Evolutionary conservation across 371 early-diverging fungal species (phyloP), one percentile per base, ranked within the genome.

Genomic region (Actinomortierella ambigua): DNA sequence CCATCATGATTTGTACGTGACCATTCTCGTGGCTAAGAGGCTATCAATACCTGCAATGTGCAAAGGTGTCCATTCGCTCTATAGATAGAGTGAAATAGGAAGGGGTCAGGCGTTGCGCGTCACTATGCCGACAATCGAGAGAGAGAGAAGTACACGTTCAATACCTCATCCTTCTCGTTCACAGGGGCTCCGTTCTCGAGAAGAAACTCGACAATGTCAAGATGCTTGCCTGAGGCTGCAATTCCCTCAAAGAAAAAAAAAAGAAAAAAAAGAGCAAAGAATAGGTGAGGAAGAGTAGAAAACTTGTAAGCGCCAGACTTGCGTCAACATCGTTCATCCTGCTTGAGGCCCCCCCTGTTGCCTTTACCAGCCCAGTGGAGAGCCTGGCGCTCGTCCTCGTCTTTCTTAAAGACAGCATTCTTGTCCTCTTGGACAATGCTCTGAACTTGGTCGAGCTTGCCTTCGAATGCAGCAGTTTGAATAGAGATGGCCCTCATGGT

Each of bases 211-310:
- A 88, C 83, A 24, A 93, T 66, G 24, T 86, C 80, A 11, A 65
- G 61, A 55, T 85, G 88, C 42, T 91, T 92, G 55, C 89, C 90
- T 15, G 90, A 90, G 0, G 88, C 82, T 27, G 80, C 22, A 76
- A 51, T 27, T 70, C n/a, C n/a, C n/a, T n/a, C n/a, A n/a, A 9
- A 28, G 0, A 2, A 17, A 8, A 1, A 14, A n/a, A 52, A 34
- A 55, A 17, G 17, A 46, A 44, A 1, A 55, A 2, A 42, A 28
- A 28, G 24, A 8, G 5, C 13, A 41, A 24, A 14, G 20, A 23
- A 14, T 3, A 20, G 13, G 1, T 41, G 0, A 2, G n/a, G n/a
- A n/a, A n/a, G n/a, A n/a, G 34, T 14, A 44, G 11, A 24, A 18
- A 15, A 14, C 13, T n/a, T 6, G 76, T 23, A 67, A 78, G 42